Base-by-base conservation (phyloP, 352 stramenopile species). In the Globisporangium rhizosaccharum region DNA sequence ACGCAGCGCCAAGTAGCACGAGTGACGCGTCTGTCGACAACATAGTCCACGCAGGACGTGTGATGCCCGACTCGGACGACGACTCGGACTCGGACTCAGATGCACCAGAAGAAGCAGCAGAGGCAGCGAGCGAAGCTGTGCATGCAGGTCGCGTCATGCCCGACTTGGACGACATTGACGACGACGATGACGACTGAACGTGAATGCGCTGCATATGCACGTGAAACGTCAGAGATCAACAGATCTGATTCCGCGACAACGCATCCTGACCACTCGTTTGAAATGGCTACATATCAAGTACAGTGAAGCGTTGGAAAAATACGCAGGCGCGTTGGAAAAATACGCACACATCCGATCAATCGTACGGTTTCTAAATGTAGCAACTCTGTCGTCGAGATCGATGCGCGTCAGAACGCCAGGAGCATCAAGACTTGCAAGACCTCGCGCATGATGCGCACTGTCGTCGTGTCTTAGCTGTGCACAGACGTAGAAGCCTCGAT, bases 101-200 rank as follows among this genome's bases (percentile, higher is more conserved):
- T 1, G 53, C 66, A 10, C 33, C 33, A 1, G 62, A 70, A 18
- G 47, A 49, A 14, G 61, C 54, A 44, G 25, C 48, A 26, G 30
- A 25, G 15, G 20, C 48, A 48, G 44, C 28, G 33, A 57, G 5
- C 3, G 55, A 57, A 17, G 68, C 66, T 26, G 67, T 87, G 10
- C 79, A 91, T 49, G 62, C 72, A 9, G 77, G 75, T 23, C 77
- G 77, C 42, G 68, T 82, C 26, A 74, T 89, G 70, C 79, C 82
- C 1, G 67, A 75, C 52, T 54, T 89, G 44, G 75, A 79, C 50
- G 72, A 76, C 44, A 18, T 74, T 15, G 71, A 80, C 23, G 68
- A 76, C 51, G 70, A 80, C 4, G 66, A 77, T 28, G 56, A 65
- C 20, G 51, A 65, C 7, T 53, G 39, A 55, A 11, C 3, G 49